These are phyloP conservation scores for Marvania coccoides DNA, from an alignment of 139 green algal genomes.

Conservation along the genomic window DNA sequence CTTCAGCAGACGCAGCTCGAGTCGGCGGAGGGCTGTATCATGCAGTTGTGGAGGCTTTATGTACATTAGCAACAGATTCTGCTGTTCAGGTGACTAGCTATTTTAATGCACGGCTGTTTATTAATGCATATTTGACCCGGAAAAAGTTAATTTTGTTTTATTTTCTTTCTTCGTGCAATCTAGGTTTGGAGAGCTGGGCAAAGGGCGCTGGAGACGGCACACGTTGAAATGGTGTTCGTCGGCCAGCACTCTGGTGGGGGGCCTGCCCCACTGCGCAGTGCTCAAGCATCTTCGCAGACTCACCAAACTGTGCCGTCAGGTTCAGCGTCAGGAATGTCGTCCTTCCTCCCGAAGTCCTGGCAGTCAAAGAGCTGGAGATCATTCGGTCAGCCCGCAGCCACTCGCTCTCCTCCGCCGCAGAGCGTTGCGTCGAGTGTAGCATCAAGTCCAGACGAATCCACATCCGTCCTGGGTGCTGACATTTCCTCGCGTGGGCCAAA, in stretches of 20 bases:
- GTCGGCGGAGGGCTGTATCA: constrained; percentile 31
- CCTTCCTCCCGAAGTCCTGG: constrained; percentile 19
- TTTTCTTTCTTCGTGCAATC: too few relatives aligned
- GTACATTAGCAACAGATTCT: constrained; percentile 63
- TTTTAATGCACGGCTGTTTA: too few relatives aligned
- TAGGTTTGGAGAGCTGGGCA: constrained; percentile 47
- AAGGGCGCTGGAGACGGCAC: constrained; percentile 43
- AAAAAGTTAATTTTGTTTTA: too few relatives aligned
- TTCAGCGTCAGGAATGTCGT: background rate
- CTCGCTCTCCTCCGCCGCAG: background rate
- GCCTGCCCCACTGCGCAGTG: background rate
- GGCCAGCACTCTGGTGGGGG: background rate
- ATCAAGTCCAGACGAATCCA: background rate
- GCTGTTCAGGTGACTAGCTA: constrained; percentile 31
- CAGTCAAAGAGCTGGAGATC: constrained; percentile 26
- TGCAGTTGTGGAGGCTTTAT: constrained; percentile 52
- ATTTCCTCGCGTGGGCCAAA: background rate
- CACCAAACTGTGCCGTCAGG: background rate
- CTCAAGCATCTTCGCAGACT: background rate
- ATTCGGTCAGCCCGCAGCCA: background rate
- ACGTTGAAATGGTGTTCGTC: constrained; percentile 39
- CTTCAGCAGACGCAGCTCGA: constrained; percentile 33
- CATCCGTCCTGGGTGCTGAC: background rate
- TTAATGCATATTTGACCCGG: too few relatives aligned
- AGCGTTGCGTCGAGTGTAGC: background rate